Percentiles rank a stretch among this genome's conserved stretches.
Conservation (phyloP, 768 basidiomycete species). For the Tylopilus plumbeoviolaceoides region DNA sequence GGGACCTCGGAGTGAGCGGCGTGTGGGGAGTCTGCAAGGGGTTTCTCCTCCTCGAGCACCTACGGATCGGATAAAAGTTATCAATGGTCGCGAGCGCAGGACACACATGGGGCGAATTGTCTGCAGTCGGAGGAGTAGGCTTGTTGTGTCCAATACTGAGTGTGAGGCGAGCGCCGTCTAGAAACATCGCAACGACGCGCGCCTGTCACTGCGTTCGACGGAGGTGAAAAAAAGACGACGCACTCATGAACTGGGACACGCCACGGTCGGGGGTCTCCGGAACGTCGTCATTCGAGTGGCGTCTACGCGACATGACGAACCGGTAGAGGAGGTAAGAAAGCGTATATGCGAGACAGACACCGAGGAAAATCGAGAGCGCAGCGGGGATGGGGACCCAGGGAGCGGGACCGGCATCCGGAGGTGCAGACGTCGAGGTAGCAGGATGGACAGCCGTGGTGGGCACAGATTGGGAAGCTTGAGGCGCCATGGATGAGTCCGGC, state of each 20-base stretch:
- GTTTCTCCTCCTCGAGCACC: constrained; percentile 19
- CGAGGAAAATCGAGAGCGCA: constrained; percentile 21
- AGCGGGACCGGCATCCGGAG: background rate
- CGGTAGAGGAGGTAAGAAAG: constrained; percentile 28
- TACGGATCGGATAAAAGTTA: background rate
- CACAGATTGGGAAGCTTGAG: constrained; percentile 13
- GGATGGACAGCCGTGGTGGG: constrained; percentile 1
- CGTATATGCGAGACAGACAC: constrained; percentile 24
- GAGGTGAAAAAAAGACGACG: background rate
- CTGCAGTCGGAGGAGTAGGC: background rate
- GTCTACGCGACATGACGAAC: constrained; percentile 17
- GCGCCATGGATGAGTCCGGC: constrained; percentile 19
- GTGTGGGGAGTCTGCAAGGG: constrained; percentile 5
- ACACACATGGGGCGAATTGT: constrained; percentile 15
- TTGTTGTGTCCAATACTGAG: constrained; percentile 15
- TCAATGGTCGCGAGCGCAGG: background rate
- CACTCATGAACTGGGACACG: constrained; percentile 29
- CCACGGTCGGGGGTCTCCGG: constrained; percentile 22
- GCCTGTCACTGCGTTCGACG: background rate
- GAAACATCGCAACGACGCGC: background rate
- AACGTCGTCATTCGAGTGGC: constrained; percentile 3
- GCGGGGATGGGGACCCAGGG: constrained; percentile 16
- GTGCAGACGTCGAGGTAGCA: constrained; percentile 5
- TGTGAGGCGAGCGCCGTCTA: constrained; percentile 26
- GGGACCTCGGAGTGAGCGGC: constrained; percentile 3